Percentiles rank a stretch among this genome's conserved stretches.
Conservation (phyloP, 305 asterid species). For the Fraxinus velutina region DNA sequence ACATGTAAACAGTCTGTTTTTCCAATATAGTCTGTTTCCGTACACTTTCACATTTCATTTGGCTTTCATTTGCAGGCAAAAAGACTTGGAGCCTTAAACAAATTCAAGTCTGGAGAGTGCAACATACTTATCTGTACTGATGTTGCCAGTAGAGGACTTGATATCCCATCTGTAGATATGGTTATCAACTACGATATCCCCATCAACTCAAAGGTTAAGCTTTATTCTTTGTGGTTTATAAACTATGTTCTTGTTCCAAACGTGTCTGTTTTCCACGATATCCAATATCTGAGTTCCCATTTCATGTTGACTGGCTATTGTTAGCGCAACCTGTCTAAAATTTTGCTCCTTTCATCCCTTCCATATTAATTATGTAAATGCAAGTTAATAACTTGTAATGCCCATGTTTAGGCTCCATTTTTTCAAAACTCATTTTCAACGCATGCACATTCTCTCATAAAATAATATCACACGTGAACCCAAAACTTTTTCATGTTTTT, state of each 20-base stretch:
- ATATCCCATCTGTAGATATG: constrained; percentile 85
- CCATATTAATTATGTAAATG: background rate
- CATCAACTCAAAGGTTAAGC: constrained; percentile 74
- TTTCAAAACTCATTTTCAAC: no score
- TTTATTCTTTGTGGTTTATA: constrained; percentile 9
- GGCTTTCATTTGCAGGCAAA: constrained; percentile 46
- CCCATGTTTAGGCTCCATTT: no score
- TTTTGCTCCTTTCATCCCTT: background rate
- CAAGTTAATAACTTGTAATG: background rate
- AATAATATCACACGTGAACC: no score
- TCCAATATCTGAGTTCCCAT: background rate
- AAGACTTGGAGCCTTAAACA: constrained; percentile 83
- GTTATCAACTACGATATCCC: constrained; percentile 93
- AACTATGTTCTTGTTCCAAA: background rate
- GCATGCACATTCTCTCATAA: no score
- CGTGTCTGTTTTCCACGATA: background rate
- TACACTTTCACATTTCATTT: background rate
- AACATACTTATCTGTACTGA: constrained; percentile 82
- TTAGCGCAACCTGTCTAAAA: background rate
- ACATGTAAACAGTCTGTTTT: background rate
- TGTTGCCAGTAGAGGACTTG: constrained; percentile 94
- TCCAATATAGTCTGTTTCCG: background rate
- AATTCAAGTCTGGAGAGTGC: constrained; percentile 85
- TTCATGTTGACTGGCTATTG: background rate
- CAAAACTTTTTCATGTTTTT: no score